Conservation (phyloP, 1,139 yeast genomes). For the Blastobotrys serpentis region DNA sequence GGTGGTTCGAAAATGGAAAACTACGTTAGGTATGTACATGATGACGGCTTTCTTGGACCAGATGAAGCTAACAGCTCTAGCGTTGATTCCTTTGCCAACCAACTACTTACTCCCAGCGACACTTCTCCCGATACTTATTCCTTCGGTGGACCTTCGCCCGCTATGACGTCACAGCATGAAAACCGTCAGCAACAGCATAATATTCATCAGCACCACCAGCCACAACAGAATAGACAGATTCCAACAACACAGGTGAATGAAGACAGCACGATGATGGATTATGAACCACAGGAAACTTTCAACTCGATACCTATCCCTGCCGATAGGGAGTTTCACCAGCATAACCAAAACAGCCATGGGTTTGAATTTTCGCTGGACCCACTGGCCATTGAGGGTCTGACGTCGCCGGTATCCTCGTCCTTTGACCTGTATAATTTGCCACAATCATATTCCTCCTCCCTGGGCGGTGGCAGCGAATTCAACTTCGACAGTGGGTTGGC, state of each 20-base stretch:
- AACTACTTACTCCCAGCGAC: constrained; percentile 1
- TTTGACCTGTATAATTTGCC: constrained; percentile 13
- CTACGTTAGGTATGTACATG: neutral
- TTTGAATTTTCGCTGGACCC: constrained; percentile 36
- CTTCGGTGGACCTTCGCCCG: neutral
- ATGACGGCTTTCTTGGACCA: neutral
- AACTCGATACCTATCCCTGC: constrained; percentile 1
- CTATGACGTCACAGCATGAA: neutral
- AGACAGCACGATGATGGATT: neutral
- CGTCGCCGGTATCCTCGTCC: constrained; percentile 22
- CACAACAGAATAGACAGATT: neutral
- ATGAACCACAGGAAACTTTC: constrained; percentile 5
- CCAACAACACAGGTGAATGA: neutral
- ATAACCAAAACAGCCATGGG: constrained; percentile 20
- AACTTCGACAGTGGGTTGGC: constrained; percentile 17
- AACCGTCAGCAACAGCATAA: neutral
- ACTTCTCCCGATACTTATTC: neutral
- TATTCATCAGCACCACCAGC: neutral
- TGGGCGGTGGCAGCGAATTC: neutral
- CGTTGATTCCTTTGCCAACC: neutral
- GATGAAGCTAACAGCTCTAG: neutral
- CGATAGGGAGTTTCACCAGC: neutral
- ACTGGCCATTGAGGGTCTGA: constrained; percentile 35
- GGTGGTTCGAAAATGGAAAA: neutral
- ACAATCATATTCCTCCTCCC: neutral